These are phyloP conservation scores for Aspergillus pseudotamarii DNA, from an alignment of 2,329 filamentous ascomycete genomes.

Conservation along the genomic window DNA sequence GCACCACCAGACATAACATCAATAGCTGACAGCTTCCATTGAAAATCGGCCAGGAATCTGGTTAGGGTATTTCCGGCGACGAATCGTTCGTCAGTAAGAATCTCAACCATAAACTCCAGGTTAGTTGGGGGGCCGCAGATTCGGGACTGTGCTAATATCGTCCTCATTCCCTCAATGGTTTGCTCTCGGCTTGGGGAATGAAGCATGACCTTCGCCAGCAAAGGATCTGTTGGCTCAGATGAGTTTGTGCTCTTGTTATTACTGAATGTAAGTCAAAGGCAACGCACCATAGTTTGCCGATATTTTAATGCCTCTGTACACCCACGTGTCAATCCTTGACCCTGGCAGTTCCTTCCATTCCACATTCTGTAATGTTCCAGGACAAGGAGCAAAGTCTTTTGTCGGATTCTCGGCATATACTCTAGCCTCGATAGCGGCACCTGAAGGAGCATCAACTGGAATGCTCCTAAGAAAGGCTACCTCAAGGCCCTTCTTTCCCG, in stretches of 20 bases:
- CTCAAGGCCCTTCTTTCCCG: conserved; percentile 50
- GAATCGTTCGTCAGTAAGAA: conserved; percentile 53
- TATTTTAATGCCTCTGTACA: conserved; percentile 59
- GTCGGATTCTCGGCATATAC: conserved; percentile 63
- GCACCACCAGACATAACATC: conserved; percentile 60
- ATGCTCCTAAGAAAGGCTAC: conserved; percentile 44
- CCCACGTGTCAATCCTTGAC: conserved; percentile 66
- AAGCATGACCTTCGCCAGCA: conserved; percentile 63
- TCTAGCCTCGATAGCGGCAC: conserved; percentile 56
- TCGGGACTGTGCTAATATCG: conserved; percentile 48
- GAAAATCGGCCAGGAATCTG: conserved; percentile 56
- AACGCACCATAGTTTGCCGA: conserved; percentile 58
- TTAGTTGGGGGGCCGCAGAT: conserved; percentile 61
- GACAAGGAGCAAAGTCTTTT: conserved; percentile 60
- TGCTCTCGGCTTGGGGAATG: conserved; percentile 47
- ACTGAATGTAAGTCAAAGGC: not conserved
- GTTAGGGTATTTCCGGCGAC: conserved; percentile 58
- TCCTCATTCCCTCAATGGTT: conserved; percentile 49
- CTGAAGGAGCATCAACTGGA: conserved; percentile 48
- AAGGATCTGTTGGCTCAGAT: conserved; percentile 44
- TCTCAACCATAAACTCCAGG: conserved; percentile 56
- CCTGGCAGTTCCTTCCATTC: conserved; percentile 54
- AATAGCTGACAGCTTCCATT: conserved; percentile 54
- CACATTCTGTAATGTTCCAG: conserved; percentile 61
- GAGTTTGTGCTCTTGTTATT: not conserved